Base-by-base conservation (phyloP, 2,329 filamentous ascomycete species). In the Trichophyton schoenleinii region DNA sequence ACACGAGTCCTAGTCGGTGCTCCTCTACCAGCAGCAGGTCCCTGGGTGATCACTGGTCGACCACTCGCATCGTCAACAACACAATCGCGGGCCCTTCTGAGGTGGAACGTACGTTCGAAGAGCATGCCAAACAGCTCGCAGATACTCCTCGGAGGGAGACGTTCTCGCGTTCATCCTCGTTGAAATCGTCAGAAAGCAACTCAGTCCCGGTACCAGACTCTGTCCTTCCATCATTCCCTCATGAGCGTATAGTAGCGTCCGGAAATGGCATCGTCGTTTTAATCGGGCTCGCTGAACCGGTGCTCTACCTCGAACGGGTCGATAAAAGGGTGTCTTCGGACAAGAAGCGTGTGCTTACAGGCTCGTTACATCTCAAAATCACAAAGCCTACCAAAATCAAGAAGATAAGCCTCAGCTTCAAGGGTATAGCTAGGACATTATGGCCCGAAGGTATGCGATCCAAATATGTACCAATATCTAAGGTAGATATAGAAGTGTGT, bases 331-430 rank as follows among this genome's bases (percentile, higher is more conserved):
- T 79, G 48, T 80, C 81, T 1, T 36, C 36, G 1, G 80, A 84
- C 58, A 87, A 81, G 60, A 92, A 90, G 5, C 88, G 91, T 0
- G 86, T 99, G 70, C 79, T 99, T 13, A 83, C 94, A 61, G 94
- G 94, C 18, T 91, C 86, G 66, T 74, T 99, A 61, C 87, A 89
- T 68, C 72, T 99, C 44, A 87, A 87, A 63, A 83, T 97, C 11
- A 86, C 88, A 53, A 97, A 97, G 71, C 88, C 89, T 66, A 85
- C 91, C 55, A 99, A 99, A 75, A 86, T 99, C 66, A 96, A 96
- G 77, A 87, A 89, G 3, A 83, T 99, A 25, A 91, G 88, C 4
- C 79, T 99, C 59, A 92, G 89, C 68, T 88, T 99, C 67, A 83
- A 86, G 46, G 94, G 92, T 34, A 87, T 85, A 70, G 89, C 91